phyloP scores from a whole-genome alignment of 352 stramenopile genomes.

The Phytophthora crassamura region DNA sequence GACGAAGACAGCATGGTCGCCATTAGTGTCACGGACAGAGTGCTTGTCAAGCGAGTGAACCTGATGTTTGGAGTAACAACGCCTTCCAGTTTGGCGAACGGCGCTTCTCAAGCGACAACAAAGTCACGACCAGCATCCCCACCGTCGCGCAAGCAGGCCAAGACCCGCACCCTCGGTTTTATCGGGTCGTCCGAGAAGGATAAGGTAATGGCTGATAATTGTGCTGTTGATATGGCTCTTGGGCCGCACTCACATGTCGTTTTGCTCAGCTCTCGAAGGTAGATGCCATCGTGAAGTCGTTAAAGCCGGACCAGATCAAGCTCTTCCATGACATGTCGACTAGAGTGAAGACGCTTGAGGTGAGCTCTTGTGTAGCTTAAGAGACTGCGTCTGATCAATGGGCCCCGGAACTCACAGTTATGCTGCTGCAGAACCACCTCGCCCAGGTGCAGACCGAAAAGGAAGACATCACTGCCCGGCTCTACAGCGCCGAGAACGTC shows the following conservation, averaged over 20 bases:
- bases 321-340: constrained; percentile 86
- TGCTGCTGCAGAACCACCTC: constrained; percentile 51
- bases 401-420: background rate
- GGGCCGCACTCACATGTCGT: background rate
- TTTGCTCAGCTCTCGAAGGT: constrained; percentile 65
- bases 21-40: constrained; percentile 67
- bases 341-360: constrained; percentile 75
- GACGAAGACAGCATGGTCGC: constrained; percentile 77
- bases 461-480: constrained; percentile 70
- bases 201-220: constrained; percentile 25
- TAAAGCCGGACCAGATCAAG: constrained; percentile 88
- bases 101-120: constrained; percentile 10
- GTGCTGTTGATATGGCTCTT: background rate
- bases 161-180: constrained; percentile 45
- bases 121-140: constrained; percentile 27
- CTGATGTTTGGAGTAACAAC: constrained; percentile 66
- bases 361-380: constrained; percentile 14
- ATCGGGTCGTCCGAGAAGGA: constrained; percentile 48
- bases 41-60: constrained; percentile 64
- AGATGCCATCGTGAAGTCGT: constrained; percentile 78
- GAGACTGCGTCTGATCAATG: background rate
- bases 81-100: constrained; percentile 33
- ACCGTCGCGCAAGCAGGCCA: constrained; percentile 22
- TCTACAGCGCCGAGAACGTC: constrained; percentile 82
- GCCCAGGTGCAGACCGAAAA: constrained; percentile 78